Conservation (phyloP, 2,329 filamentous ascomycete species). For the Hymenoscyphus infarciens region DNA sequence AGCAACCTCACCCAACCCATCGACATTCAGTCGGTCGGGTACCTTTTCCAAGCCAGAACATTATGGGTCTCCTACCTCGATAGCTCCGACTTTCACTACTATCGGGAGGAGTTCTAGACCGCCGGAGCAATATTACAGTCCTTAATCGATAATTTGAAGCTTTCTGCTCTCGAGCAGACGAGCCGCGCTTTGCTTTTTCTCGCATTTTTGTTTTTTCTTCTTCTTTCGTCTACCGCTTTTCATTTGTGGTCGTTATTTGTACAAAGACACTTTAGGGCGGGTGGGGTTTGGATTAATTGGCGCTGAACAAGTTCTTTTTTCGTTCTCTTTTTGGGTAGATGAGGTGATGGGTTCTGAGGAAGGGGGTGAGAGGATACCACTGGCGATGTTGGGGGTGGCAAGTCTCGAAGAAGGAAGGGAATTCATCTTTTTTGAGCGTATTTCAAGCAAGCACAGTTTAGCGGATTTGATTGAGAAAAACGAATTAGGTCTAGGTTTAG, state of each 20-base stretch:
- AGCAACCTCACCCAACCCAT: constrained; percentile 4
- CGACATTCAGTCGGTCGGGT: background rate
- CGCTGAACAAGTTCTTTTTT: background rate
- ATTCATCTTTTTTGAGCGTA: too few species aligned
- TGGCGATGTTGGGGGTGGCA: too few species aligned
- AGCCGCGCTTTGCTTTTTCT: background rate
- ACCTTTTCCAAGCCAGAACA: constrained; percentile 5
- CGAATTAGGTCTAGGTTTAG: too few species aligned
- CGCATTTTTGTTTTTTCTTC: background rate
- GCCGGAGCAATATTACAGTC: constrained; percentile 9
- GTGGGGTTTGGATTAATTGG: background rate
- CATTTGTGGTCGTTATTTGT: background rate
- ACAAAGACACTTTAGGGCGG: background rate
- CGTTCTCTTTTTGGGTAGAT: background rate
- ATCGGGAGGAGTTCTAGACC: constrained; percentile 8
- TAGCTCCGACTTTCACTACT: background rate
- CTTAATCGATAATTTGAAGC: constrained; percentile 1
- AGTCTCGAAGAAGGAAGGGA: too few species aligned
- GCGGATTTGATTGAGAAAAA: too few species aligned
- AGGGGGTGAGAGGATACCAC: too few species aligned
- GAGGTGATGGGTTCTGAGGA: too few species aligned
- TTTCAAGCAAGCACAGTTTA: too few species aligned
- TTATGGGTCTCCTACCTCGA: background rate
- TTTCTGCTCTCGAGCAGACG: background rate
- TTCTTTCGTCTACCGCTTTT: too few species aligned